Evolutionary conservation across 2,329 filamentous ascomycete genomes (phyloP).

Genomic region (Epicoccum nigrum): DNA sequence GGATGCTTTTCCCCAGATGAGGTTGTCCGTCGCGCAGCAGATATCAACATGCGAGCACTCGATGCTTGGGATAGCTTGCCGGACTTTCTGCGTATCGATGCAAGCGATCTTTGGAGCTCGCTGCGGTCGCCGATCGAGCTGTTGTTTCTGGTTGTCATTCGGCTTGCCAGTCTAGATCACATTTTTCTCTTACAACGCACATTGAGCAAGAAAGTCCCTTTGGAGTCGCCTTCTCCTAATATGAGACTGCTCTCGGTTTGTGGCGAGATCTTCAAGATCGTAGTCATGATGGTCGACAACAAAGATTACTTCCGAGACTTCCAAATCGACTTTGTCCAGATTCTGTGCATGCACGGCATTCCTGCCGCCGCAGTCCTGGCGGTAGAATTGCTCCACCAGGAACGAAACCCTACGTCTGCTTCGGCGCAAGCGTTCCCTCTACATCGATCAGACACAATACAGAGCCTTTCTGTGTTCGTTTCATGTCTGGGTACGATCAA

Average conservation of each 20-base stretch:
- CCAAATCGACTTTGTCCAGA: conserved; percentile 49
- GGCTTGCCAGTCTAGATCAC: conserved; percentile 61
- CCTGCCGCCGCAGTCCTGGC: conserved; percentile 52
- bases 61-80: conserved; percentile 35
- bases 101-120: conserved; percentile 22
- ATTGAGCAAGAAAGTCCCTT: conserved; percentile 53
- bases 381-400: conserved; percentile 53
- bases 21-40: conserved; percentile 46
- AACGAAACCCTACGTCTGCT: conserved; percentile 34
- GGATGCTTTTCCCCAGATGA: conserved; percentile 46
- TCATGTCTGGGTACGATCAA: conserved; percentile 49
- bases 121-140: conserved; percentile 47
- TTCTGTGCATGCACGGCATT: conserved; percentile 50
- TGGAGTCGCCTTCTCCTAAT: conserved; percentile 27
- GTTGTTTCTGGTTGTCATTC: conserved; percentile 53
- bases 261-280: conserved; percentile 46
- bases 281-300: conserved; percentile 47
- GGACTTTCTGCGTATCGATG: conserved; percentile 33
- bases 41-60: conserved; percentile 32
- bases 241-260: conserved; percentile 46
- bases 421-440: conserved; percentile 40
- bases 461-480: conserved; percentile 54
- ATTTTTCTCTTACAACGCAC: conserved; percentile 65
- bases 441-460: conserved; percentile 53
- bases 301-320: conserved; percentile 52